phyloP scores from a whole-genome alignment of 192 early-diverging fungal species.

The Backusella psychrophila region DNA sequence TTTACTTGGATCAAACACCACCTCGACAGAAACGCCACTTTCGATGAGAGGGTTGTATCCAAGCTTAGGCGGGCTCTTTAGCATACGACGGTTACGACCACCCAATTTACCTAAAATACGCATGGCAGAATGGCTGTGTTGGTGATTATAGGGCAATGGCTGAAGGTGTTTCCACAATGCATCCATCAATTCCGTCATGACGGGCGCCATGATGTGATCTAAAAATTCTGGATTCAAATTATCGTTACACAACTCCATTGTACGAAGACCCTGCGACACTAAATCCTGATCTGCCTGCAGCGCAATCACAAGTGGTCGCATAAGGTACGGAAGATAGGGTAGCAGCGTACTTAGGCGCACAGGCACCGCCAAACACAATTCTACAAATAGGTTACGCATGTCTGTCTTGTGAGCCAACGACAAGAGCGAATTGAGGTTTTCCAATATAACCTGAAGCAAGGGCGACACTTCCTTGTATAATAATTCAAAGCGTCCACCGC shows the following conservation, averaged over 20 bases:
- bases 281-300: constrained; percentile 90
- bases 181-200: constrained; percentile 92
- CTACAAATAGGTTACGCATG: constrained; percentile 94
- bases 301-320: constrained; percentile 95
- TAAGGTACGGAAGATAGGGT: constrained; percentile 89
- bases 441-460: constrained; percentile 86
- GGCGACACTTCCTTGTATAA: constrained; percentile 98
- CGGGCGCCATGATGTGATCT: constrained; percentile 93
- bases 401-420: constrained; percentile 77
- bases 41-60: constrained; percentile 42
- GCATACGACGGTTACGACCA: constrained; percentile 88
- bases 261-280: constrained; percentile 92
- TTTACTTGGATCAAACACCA: constrained; percentile 56
- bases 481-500: constrained; percentile 94
- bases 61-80: constrained; percentile 68
- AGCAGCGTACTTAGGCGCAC: constrained; percentile 92
- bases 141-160: constrained; percentile 80
- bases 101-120: constrained; percentile 97
- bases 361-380: constrained; percentile 95
- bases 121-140: constrained; percentile 82
- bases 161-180: constrained; percentile 93
- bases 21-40: constrained; percentile 54
- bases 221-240: constrained; percentile 96
- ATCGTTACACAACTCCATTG: constrained; percentile 98
- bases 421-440: constrained; percentile 80